Conservation (phyloP, 306 rosid species). For the Clitoria ternatea region DNA sequence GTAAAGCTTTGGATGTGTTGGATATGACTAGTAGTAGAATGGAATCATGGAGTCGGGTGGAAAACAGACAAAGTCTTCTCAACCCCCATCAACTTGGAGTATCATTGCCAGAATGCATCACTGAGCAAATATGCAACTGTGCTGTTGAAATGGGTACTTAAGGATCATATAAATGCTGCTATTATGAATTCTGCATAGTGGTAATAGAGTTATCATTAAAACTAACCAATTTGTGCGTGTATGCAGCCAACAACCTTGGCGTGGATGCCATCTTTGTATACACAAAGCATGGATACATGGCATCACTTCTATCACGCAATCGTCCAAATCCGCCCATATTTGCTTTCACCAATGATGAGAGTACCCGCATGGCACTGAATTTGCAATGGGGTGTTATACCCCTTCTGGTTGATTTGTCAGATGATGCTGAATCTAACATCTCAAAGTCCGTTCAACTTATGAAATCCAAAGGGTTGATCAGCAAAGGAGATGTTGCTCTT, state of each 20-base stretch:
- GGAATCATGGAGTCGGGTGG: constrained; percentile 72
- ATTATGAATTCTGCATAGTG: background rate
- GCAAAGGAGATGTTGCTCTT: constrained; percentile 57
- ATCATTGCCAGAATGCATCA: constrained; percentile 62
- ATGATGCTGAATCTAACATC: constrained; percentile 72
- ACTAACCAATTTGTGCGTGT: background rate
- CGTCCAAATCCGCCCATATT: constrained; percentile 87
- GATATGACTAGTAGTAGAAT: constrained; percentile 70
- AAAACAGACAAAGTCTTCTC: constrained; percentile 48
- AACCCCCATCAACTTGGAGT: constrained; percentile 52
- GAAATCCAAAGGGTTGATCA: constrained; percentile 58
- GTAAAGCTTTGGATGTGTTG: constrained; percentile 74
- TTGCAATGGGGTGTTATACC: constrained; percentile 87
- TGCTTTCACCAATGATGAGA: constrained; percentile 65
- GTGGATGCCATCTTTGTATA: constrained; percentile 88
- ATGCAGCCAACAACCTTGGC: constrained; percentile 86
- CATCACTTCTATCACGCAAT: constrained; percentile 74
- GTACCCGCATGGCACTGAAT: constrained; percentile 68
- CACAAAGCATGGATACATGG: constrained; percentile 85
- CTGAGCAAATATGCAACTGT: constrained; percentile 80
- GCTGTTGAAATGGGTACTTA: constrained; percentile 74
- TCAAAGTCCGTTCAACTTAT: constrained; percentile 50
- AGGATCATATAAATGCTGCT: background rate
- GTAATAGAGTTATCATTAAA: background rate
- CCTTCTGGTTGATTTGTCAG: constrained; percentile 57